phyloP scores from a whole-genome alignment of 75 land plant genomes.

The Pinus taeda region DNA sequence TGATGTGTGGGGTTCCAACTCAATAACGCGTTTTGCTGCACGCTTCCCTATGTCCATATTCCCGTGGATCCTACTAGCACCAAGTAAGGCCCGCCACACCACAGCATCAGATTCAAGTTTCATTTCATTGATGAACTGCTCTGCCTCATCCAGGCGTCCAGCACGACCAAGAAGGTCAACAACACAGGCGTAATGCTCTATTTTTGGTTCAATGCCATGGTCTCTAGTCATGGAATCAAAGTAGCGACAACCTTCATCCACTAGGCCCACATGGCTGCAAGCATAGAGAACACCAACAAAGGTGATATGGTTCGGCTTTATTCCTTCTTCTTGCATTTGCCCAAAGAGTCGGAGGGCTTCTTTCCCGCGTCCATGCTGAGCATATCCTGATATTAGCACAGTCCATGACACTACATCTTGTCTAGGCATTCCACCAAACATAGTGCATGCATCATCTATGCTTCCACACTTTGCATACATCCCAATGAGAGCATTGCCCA shows the following conservation, averaged over 20 bases:
- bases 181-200: conserved; percentile 7
- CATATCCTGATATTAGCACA: conserved; percentile 4
- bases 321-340: conserved; percentile 4
- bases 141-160: neutral
- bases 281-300: conserved; percentile 4
- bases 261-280: conserved; percentile 10
- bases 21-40: neutral
- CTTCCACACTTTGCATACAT: conserved; percentile 65
- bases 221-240: conserved; percentile 1
- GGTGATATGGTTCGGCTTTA: neutral
- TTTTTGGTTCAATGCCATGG: conserved; percentile 4
- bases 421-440: conserved; percentile 15
- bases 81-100: conserved; percentile 7
- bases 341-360: conserved; percentile 2
- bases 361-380: conserved; percentile 5
- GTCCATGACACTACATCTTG: conserved; percentile 11
- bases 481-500: conserved; percentile 43
- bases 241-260: neutral
- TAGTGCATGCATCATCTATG: conserved; percentile 47
- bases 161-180: conserved; percentile 6
- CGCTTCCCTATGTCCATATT: conserved; percentile 2
- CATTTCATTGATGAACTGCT: conserved; percentile 1
- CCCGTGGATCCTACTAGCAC: conserved; percentile 8
- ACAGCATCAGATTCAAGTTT: neutral
- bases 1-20: conserved; percentile 1